Evolutionary conservation across 495 filamentous ascomycete genomes (phyloP), one percentile per base, ranked within the genome.

Genomic region (Tetracladium setigerum): DNA sequence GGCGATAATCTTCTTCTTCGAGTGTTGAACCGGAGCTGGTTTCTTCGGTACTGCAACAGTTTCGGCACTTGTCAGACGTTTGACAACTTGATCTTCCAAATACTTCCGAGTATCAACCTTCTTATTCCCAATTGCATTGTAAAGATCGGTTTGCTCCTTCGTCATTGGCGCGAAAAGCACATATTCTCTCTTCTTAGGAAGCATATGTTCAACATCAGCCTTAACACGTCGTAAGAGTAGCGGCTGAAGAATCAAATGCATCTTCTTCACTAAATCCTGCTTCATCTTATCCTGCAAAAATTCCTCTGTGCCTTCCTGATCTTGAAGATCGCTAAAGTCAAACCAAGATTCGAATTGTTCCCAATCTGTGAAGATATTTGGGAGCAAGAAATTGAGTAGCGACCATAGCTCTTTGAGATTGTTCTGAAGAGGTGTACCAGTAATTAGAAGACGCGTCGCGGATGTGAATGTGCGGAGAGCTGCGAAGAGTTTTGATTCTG

Each of bases 131-230:
- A 95, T 87, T 18, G 81, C 87, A 36, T 87, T 82, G 59, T 98
- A 97, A 6, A 97, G 69, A 44, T 95, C 92, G 27, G 88, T 84
- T 57, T 98, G 92, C 46, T 85, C 84, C 13, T 81, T 69, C 0
- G 88, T 95, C 53, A 98, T 75, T 0, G 90, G 92, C 4, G 92
- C 90, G 49, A 86, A 97, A 5, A 98, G 66, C 15, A 98, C 83
- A 59, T 98, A 98, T 62, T 98, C 92, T 30, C 92, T 79, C 68
- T 98, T 98, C 64, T 88, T 89, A 0, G 92, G 92, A n/a, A 98
- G 66, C 40, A 83, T 74, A 15, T 78, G 82, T 58, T 94, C 89
- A 1, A 98, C 92, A 62, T 98, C 92, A 1, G 87, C 82, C 65
- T 98, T 98, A 46, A 97, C 76, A 22, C 92, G 74, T 7, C 92